Base-by-base conservation (phyloP, 2,329 filamentous ascomycete genomes). In the Nemania sp. region DNA sequence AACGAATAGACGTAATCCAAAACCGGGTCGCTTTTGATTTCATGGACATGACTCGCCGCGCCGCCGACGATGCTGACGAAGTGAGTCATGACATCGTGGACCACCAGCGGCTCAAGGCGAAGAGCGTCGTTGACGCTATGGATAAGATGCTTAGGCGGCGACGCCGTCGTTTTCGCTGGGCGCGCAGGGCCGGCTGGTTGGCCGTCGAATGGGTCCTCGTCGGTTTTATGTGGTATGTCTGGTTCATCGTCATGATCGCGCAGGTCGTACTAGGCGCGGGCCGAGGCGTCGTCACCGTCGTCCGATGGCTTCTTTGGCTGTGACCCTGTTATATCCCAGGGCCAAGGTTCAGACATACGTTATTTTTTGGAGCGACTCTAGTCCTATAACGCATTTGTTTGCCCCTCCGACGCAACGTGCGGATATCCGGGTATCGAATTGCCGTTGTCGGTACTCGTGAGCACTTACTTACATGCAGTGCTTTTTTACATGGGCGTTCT, bases 221-320 rank as follows among this genome's bases (percentile, higher is more conserved):
- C 40, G 90, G 90, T 3, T 85, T 96, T 68, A 91, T 98, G 87
- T 97, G 95, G 92, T 92, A 90, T 76, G 88, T 96, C 15, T 98
- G 94, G 92, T 86, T 96, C 60, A 80, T 96, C 35, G 93, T 97
- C 21, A 90, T 92, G 73, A 80, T 94, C 21, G 80, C 90, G 53
- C 85, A 91, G 61, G 75, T 90, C 13, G 77, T 90, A 37, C 78
- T 87, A 61, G 87, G 87, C 11, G 68, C 89, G 1, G 83, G 88
- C 46, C 83, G 83, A 47, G 87, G 87, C 2, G 71, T 85, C 0
- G 78, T 86, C 51, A 77, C 80, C 11, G 82, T 84, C 10, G 80
- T 90, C n/a, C 82, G 83, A 71, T 98, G 94, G 94, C 76, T 97
- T 72, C 77, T 97, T 65, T 97, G 91, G 91, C 74, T 95, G 67